phyloP scores from a whole-genome alignment of 208 protist species.

The Vickermania ingenoplastis region DNA sequence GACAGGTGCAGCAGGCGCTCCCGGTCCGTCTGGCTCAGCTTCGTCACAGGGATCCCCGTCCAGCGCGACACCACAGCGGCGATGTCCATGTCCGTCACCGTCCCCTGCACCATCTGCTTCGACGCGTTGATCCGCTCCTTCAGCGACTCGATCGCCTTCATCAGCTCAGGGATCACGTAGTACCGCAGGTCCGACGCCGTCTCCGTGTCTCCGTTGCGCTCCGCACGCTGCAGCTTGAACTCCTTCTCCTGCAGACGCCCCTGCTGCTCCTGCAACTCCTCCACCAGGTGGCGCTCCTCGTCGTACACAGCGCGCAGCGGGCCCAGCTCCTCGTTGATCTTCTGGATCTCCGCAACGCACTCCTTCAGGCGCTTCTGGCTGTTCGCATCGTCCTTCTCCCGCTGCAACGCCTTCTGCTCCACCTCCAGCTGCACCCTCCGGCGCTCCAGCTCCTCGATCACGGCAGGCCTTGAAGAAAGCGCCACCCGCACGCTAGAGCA shows the following conservation, averaged over 20 bases:
- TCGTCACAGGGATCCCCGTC: conserved; percentile 93
- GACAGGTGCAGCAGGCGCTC: conserved; percentile 52
- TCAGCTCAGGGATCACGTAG: conserved; percentile 92
- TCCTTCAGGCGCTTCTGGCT: conserved; percentile 52
- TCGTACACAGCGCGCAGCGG: conserved; percentile 81
- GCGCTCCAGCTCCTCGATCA: conserved; percentile 90
- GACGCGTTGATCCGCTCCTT: conserved; percentile 61
- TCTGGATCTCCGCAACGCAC: conserved; percentile 70
- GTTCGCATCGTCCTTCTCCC: conserved; percentile 82
- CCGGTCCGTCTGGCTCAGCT: conserved; percentile 63
- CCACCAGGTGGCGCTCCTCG: conserved; percentile 69
- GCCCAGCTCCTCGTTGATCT: conserved; percentile 61
- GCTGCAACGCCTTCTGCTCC: conserved; percentile 86
- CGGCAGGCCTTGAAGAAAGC: conserved; percentile 92
- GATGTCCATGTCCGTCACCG: conserved; percentile 81
- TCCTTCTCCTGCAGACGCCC: conserved; percentile 85
- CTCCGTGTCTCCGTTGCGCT: conserved; percentile 85
- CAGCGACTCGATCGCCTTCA: conserved; percentile 65
- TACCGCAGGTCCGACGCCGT: conserved; percentile 93
- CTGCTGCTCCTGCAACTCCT: conserved; percentile 80
- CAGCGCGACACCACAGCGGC: conserved; percentile 87
- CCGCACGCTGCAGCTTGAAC: conserved; percentile 85
- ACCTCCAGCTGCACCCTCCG: conserved; percentile 83
- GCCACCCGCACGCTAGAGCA: conserved; percentile 85
- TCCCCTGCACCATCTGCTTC: conserved; percentile 53